phyloP scores from a whole-genome alignment of 495 filamentous ascomycete species.

The Pyrenopolyporus hunteri region DNA sequence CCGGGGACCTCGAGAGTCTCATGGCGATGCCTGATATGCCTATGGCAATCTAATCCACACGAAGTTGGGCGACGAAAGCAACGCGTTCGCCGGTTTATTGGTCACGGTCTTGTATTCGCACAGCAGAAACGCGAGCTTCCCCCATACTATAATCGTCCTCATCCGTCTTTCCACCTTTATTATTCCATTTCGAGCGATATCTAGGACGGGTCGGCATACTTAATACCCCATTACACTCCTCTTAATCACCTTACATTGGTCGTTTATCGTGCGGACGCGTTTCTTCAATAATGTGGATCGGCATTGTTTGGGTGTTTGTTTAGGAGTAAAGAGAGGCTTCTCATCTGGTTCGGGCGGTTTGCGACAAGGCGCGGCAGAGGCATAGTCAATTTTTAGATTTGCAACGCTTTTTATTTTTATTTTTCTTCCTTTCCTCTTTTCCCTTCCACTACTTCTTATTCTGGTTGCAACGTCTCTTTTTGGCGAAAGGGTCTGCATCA shows the following conservation, averaged over 20 bases:
- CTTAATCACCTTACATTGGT: conserved; percentile 32
- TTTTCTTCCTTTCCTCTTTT: conserved; percentile 4
- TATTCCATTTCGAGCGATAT: conserved; percentile 19
- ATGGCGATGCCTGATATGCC: conserved; percentile 32
- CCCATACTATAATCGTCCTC: conserved; percentile 26
- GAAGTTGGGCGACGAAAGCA: not conserved
- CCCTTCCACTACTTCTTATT: not conserved
- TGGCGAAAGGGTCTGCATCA: conserved; percentile 34
- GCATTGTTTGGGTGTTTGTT: conserved; percentile 40
- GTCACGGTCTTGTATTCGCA: conserved; percentile 10
- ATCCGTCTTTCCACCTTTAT: conserved; percentile 8
- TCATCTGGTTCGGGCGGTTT: conserved; percentile 23
- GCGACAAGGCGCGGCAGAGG: conserved; percentile 25
- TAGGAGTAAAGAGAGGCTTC: conserved; percentile 28
- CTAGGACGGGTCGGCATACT: conserved; percentile 17
- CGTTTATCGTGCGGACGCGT: conserved; percentile 12
- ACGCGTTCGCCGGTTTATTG: not conserved
- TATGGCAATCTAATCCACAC: conserved; percentile 33
- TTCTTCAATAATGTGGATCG: conserved; percentile 30
- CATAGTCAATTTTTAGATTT: conserved; percentile 33
- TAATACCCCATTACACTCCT: conserved; percentile 29
- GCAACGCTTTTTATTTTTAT: not conserved
- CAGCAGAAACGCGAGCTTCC: not conserved
- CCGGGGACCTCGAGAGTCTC: conserved; percentile 42
- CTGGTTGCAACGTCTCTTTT: conserved; percentile 26